Evolutionary conservation across 179 eudicot species (phyloP).

Genomic region (Camellia oleifera): DNA sequence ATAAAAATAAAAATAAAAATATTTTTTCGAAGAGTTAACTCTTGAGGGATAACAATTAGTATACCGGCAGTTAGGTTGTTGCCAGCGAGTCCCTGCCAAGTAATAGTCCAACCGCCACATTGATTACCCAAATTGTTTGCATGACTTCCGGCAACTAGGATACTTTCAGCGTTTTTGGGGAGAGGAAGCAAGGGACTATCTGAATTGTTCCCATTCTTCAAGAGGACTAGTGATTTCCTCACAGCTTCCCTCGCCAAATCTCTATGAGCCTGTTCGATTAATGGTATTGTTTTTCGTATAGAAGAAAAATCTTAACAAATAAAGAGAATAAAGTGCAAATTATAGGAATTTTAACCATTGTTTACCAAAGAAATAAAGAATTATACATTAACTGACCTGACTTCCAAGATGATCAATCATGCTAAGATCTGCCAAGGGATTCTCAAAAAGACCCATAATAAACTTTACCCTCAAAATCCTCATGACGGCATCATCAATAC

Average conservation of each 20-base stretch:
- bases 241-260: conserved; percentile 63
- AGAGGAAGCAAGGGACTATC: conserved; percentile 45
- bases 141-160: conserved; percentile 61
- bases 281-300: background rate
- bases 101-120: conserved; percentile 64
- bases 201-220: conserved; percentile 45
- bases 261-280: conserved; percentile 40
- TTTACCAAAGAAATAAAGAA: background rate
- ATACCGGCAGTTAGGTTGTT: conserved; percentile 34
- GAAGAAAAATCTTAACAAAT: background rate
- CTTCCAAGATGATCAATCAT: conserved; percentile 45
- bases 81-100: conserved; percentile 59
- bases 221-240: conserved; percentile 48
- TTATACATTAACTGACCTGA: conserved; percentile 30
- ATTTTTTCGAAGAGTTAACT: background rate
- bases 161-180: conserved; percentile 46
- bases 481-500: conserved; percentile 64
- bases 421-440: conserved; percentile 59
- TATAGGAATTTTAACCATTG: no score
- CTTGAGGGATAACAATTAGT: background rate
- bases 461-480: conserved; percentile 65
- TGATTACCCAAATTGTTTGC: conserved; percentile 57
- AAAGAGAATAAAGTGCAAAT: background rate
- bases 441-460: conserved; percentile 62
- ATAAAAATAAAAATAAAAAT: background rate